These are phyloP conservation scores for Trichosporon sp. DNA, from an alignment of 1,284 basidiomycete genomes.

Conservation along the genomic window DNA sequence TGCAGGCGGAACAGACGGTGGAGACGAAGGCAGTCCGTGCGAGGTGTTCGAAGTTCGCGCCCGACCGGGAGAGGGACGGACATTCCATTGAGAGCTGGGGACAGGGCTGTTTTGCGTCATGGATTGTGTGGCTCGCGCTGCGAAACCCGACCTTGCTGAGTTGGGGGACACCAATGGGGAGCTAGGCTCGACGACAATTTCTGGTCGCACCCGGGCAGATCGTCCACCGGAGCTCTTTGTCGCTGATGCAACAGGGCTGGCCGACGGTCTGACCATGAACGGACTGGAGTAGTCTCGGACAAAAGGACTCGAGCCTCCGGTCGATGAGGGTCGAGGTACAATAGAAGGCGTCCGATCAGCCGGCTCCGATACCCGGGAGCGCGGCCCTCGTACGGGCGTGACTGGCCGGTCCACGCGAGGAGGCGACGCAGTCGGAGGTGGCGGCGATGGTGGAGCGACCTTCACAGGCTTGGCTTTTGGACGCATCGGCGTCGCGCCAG, in stretches of 20 bases:
- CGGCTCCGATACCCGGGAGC: neutral
- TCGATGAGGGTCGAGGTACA: neutral
- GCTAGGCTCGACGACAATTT: neutral
- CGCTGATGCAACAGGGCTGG: neutral
- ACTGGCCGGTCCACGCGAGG: neutral
- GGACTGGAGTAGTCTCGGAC: slow-evolving; percentile 9
- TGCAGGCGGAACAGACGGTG: neutral
- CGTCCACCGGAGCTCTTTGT: neutral
- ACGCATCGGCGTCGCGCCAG: neutral
- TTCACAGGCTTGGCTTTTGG: neutral
- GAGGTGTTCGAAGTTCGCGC: neutral
- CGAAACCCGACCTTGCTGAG: neutral
- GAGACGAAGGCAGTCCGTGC: neutral
- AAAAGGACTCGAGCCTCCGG: neutral
- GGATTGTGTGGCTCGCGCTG: neutral
- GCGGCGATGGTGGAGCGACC: neutral
- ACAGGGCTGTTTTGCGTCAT: neutral
- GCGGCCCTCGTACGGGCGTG: neutral
- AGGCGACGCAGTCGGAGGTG: too few species aligned
- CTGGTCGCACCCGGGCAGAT: neutral
- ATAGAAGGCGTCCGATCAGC: neutral
- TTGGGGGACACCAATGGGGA: neutral
- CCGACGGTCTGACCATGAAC: neutral
- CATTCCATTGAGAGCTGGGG: neutral
- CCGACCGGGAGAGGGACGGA: neutral